Conservation (phyloP, 352 stramenopile species). For the Phytophthora podocarpi region DNA sequence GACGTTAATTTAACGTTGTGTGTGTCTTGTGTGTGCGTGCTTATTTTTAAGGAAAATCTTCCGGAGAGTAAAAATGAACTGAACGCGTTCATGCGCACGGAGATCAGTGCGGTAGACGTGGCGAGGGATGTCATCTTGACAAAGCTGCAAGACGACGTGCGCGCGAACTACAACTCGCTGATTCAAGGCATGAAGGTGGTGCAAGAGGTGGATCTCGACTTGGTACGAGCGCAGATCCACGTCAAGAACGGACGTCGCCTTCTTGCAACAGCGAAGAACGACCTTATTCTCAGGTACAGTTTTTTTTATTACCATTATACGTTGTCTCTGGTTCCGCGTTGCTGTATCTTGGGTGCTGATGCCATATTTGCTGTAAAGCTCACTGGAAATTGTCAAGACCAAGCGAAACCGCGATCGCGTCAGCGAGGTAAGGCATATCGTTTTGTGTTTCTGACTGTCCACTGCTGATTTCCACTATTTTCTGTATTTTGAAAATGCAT, state of each 20-base stretch:
- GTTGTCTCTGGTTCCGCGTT: too few relatives aligned
- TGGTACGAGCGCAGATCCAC: conserved; percentile 85
- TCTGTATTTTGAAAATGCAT: background rate
- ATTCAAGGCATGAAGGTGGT: conserved; percentile 90
- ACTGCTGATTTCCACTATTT: conserved; percentile 1
- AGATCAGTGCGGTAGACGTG: conserved; percentile 85
- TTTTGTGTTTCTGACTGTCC: background rate
- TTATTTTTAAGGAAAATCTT: conserved; percentile 58
- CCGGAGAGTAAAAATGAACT: conserved; percentile 52
- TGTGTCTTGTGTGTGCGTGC: background rate
- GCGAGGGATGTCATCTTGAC: conserved; percentile 77
- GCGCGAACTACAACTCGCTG: conserved; percentile 74
- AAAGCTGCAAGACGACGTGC: conserved; percentile 85
- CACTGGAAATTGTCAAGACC: conserved; percentile 83
- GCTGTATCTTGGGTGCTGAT: too few relatives aligned
- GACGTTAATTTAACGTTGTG: background rate
- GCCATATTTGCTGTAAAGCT: conserved; percentile 37
- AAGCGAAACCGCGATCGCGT: conserved; percentile 84
- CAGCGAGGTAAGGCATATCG: conserved; percentile 46
- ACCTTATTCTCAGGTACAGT: conserved; percentile 69
- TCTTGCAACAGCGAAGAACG: conserved; percentile 69
- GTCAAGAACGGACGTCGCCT: conserved; percentile 86
- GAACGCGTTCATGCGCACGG: conserved; percentile 72
- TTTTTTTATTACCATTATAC: too few relatives aligned
- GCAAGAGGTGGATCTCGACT: conserved; percentile 86